Conservation (phyloP, 352 stramenopile species). For the Globisporangium rhizosaccharum region DNA sequence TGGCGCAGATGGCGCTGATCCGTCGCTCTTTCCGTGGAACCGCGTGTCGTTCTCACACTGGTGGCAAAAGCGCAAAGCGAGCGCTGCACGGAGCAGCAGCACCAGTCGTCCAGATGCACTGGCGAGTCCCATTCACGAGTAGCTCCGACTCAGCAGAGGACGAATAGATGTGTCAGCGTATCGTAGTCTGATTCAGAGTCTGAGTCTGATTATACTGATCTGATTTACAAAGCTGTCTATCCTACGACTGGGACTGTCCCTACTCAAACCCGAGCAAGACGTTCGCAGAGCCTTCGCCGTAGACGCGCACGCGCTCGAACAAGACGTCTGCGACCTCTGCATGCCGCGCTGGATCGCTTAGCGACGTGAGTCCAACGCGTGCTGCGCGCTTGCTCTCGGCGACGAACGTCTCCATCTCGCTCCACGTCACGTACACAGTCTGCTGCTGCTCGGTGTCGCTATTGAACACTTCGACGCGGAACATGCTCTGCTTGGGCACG, state of each 20-base stretch:
- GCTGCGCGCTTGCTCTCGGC: conserved; percentile 35
- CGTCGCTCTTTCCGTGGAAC: conserved; percentile 61
- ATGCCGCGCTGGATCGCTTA: conserved; percentile 24
- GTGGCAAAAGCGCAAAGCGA: conserved; percentile 51
- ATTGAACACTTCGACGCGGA: conserved; percentile 75
- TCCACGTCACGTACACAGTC: conserved; percentile 62
- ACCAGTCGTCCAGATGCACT: conserved; percentile 12
- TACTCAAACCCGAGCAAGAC: conserved; percentile 65
- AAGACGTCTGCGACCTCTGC: conserved; percentile 50
- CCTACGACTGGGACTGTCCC: not conserved
- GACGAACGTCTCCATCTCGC: conserved; percentile 56
- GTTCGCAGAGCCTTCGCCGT: conserved; percentile 40
- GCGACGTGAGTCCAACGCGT: conserved; percentile 7
- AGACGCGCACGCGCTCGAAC: conserved; percentile 56
- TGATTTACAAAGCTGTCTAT: not conserved
- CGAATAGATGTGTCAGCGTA: not conserved
- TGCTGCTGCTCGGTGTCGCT: conserved; percentile 75
- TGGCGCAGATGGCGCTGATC: conserved; percentile 11
- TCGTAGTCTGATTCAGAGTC: not conserved
- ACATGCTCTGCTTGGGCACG: conserved; percentile 55
- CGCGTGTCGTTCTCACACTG: conserved; percentile 75
- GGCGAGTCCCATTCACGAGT: conserved; percentile 13
- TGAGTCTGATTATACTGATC: too few relatives aligned
- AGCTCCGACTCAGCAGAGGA: too few relatives aligned
- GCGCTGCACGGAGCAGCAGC: conserved; percentile 2